These are phyloP conservation scores for Pseudogymnoascus sp. DNA, from an alignment of 2,329 filamentous ascomycete species.

Conservation along the genomic window DNA sequence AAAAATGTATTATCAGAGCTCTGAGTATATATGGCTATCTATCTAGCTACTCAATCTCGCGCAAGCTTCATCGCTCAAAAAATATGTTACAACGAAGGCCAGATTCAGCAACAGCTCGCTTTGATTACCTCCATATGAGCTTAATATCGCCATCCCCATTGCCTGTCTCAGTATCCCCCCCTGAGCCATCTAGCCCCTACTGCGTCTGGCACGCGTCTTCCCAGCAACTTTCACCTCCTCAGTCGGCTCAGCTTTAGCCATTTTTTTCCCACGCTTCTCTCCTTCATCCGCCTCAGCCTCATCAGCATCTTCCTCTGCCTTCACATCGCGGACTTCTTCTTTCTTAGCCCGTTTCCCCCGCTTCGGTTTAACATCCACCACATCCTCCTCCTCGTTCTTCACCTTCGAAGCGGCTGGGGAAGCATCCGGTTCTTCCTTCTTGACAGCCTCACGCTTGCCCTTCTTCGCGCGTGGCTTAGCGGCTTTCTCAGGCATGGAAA, in stretches of 20 bases:
- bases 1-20: background rate
- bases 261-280: background rate
- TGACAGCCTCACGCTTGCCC: constrained; percentile 22
- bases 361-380: constrained; percentile 24
- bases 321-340: constrained; percentile 20
- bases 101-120: background rate
- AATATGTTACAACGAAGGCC: background rate
- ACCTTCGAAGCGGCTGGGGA: constrained; percentile 20
- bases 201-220: background rate
- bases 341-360: constrained; percentile 28
- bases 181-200: background rate
- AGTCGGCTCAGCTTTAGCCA: constrained; percentile 8
- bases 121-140: background rate
- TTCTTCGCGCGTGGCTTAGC: constrained; percentile 31
- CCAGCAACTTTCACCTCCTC: constrained; percentile 16
- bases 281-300: constrained; percentile 16
- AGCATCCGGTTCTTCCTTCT: constrained; percentile 15
- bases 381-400: constrained; percentile 24
- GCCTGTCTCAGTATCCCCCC: background rate
- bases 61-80: background rate
- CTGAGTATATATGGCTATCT: background rate
- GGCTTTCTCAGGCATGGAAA: constrained; percentile 18
- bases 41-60: background rate
- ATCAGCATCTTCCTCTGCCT: constrained; percentile 17
- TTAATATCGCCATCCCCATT: background rate